Conservation (phyloP, 768 basidiomycete genomes). For the Tylopilus balloui region DNA sequence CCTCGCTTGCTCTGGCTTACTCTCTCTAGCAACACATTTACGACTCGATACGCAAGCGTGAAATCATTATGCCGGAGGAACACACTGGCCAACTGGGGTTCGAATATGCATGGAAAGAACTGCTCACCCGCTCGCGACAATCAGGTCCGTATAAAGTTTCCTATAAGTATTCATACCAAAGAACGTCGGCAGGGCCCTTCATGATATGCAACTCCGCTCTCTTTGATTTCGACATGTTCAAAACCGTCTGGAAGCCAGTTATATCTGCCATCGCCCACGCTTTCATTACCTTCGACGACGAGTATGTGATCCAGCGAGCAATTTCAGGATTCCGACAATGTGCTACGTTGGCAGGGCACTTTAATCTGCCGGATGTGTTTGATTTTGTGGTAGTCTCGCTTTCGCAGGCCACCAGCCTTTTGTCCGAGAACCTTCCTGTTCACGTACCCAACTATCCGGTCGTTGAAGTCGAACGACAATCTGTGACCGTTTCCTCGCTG, state of each 20-base stretch:
- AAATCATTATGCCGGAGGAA: conserved; percentile 97
- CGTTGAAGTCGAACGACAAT: conserved; percentile 85
- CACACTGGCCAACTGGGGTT: conserved; percentile 96
- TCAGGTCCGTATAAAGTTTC: conserved; percentile 50
- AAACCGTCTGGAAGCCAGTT: conserved; percentile 84
- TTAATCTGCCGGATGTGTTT: conserved; percentile 90
- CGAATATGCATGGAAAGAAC: conserved; percentile 98
- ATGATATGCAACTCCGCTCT: conserved; percentile 73
- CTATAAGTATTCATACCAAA: conserved; percentile 4
- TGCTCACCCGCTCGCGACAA: conserved; percentile 74
- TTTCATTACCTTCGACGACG: conserved; percentile 94
- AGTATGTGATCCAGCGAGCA: conserved; percentile 91
- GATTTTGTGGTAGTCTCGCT: conserved; percentile 93
- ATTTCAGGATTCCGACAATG: conserved; percentile 97
- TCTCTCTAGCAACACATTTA: conserved; percentile 73
- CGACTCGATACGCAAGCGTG: conserved; percentile 88
- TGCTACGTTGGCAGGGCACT: conserved; percentile 86
- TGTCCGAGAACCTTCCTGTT: conserved; percentile 66
- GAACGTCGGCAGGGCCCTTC: conserved; percentile 48
- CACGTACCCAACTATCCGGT: conserved; percentile 82
- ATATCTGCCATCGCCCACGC: conserved; percentile 95
- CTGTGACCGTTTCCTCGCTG: conserved; percentile 84
- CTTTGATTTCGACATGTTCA: conserved; percentile 94
- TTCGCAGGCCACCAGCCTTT: conserved; percentile 84
- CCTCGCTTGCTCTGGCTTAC: conserved; percentile 8